Base-by-base conservation (phyloP, 768 basidiomycete species). In the Suillus subalutaceus region DNA sequence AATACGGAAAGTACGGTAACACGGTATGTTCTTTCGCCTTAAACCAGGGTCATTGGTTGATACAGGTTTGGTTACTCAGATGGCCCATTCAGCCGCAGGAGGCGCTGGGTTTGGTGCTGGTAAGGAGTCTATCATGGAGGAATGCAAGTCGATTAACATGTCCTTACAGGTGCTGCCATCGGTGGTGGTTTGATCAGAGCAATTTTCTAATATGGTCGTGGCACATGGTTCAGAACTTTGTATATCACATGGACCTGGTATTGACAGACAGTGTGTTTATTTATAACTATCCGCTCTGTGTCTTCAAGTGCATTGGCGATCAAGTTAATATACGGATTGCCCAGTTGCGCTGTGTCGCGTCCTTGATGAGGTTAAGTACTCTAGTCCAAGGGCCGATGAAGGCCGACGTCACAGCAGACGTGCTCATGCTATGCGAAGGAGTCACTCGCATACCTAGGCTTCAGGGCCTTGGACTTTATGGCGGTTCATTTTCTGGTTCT, bases 71-170 rank as follows among this genome's bases (percentile, higher is more conserved):
- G 16, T 60, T 20, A 43, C 12, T 18, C 26, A 78, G 87, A 78
- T 88, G 82, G 88, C 86, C 1, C 79, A 86, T 65, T 84, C 86
- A 38, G 87, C 87, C 16, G 87, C 81, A 20, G 90, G 91, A 37
- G 92, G 92, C 73, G 86, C 88, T 64, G 91, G 91, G 0, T 91
- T 91, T 69, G 91, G 91, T 70, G 90, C 89, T 65, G 90, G 90
- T 88, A 61, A 61, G 86, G 80, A 16, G 8, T 62, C 43, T 63
- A 23, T 30, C 23, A 12, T 26, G 5, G 23, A 41, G 18, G 16
- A 41, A 32, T 43, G 8, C n/a, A 43, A 1, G 40, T 20, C 30
- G 26, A 67, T 41, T 63, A 35, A 48, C 30, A 20, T 52, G 41
- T 15, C 23, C 4, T 65, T 55, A 18, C 58, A 82, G 85, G 83